Conservation (phyloP, 176 grass and related monocot genomes). For the Triticum monococcum region DNA sequence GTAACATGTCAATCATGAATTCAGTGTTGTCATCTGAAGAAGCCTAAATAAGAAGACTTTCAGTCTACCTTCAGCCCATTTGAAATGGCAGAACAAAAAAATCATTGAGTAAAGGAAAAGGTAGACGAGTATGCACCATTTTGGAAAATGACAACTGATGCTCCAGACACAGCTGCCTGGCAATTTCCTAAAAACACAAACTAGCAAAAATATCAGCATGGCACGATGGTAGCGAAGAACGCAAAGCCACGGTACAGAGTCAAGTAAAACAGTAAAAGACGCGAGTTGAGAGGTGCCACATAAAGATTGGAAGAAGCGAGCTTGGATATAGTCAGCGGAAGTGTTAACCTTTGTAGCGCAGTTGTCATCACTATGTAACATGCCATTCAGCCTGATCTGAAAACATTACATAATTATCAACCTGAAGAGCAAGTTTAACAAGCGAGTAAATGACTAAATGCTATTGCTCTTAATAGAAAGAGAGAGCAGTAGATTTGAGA, state of each 20-base stretch:
- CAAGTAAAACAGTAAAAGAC: constrained; percentile 1
- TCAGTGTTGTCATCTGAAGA: constrained; percentile 94
- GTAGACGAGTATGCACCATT: constrained; percentile 59
- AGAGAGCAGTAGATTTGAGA: not conserved
- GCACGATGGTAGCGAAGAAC: not conserved
- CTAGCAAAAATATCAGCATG: not conserved
- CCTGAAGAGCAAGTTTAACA: not conserved
- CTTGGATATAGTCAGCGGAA: not conserved
- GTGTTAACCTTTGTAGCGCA: constrained; percentile 71
- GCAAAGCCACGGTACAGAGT: not conserved
- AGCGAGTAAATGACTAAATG: not conserved
- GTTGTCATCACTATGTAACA: constrained; percentile 83
- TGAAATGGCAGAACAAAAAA: not conserved
- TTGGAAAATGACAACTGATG: constrained; percentile 92
- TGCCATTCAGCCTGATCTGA: constrained; percentile 89
- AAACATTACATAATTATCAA: constrained; percentile 23
- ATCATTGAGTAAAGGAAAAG: not conserved
- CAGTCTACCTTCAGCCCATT: constrained; percentile 16
- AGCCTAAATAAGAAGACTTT: constrained; percentile 53
- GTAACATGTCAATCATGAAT: constrained; percentile 89
- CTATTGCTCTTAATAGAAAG: not conserved
- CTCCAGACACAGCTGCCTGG: constrained; percentile 85
- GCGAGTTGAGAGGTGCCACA: not conserved
- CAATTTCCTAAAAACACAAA: constrained; percentile 77
- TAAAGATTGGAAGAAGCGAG: not conserved